Conservation (phyloP, 345 rosid species). For the Ceriops zippeliana region DNA sequence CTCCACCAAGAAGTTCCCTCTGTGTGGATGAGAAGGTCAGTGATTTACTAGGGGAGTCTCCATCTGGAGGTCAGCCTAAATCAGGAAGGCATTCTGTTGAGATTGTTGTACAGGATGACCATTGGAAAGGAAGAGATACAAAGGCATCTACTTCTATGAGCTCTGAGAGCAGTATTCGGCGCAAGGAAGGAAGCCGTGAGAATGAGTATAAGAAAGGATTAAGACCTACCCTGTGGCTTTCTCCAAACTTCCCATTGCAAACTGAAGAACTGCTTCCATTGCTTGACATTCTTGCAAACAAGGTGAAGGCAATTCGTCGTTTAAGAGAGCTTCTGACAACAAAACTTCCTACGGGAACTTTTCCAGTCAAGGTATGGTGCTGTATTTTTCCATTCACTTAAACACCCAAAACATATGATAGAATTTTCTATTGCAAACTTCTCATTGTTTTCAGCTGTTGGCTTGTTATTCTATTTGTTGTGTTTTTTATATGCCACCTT, state of each 20-base stretch:
- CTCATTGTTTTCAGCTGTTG: not conserved
- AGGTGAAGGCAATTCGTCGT: constrained; percentile 96
- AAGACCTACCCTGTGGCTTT: constrained; percentile 94
- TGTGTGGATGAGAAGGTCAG: constrained; percentile 84
- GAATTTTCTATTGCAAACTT: not conserved
- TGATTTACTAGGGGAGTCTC: constrained; percentile 66
- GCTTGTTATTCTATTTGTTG: constrained; percentile 1
- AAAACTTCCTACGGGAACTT: constrained; percentile 87
- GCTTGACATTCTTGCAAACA: constrained; percentile 97
- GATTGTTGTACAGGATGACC: constrained; percentile 55
- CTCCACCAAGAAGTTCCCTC: constrained; percentile 77
- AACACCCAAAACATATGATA: not conserved
- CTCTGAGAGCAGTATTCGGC: constrained; percentile 43
- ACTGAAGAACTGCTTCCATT: constrained; percentile 93
- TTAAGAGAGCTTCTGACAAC: constrained; percentile 91
- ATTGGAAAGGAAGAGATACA: constrained; percentile 53
- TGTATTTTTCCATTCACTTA: constrained; percentile 4
- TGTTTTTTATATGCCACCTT: not conserved
- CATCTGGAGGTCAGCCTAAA: constrained; percentile 53
- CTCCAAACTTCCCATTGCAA: constrained; percentile 76
- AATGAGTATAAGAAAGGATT: constrained; percentile 89
- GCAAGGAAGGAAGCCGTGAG: constrained; percentile 65
- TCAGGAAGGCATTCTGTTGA: constrained; percentile 88
- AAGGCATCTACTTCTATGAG: constrained; percentile 43
- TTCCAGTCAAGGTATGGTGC: constrained; percentile 85